Percentiles rank a stretch among this genome's conserved stretches.
Conservation (phyloP, 495 filamentous ascomycete species). For the Tricharina praecox region DNA sequence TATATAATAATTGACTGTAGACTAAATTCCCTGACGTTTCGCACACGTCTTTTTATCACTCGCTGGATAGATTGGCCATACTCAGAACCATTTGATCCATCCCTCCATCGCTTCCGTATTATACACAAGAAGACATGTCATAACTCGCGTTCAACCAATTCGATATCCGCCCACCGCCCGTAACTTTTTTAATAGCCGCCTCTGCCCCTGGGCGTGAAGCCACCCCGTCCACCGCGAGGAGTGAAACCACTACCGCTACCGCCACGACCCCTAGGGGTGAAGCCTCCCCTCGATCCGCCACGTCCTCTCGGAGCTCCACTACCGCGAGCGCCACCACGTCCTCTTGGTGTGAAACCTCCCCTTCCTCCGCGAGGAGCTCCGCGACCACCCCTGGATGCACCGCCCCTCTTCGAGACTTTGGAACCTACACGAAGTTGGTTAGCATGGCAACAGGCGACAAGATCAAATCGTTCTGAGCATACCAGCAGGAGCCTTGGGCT, state of each 20-base stretch:
- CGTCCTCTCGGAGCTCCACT: constrained; percentile 32
- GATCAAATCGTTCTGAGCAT: constrained; percentile 29
- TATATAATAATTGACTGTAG: too few relatives aligned
- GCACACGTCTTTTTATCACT: too few relatives aligned
- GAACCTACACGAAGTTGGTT: constrained; percentile 30
- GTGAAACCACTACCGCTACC: neutral
- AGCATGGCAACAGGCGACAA: too few relatives aligned
- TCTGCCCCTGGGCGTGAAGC: neutral
- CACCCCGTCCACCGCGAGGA: neutral
- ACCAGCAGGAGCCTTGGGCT: constrained; percentile 70
- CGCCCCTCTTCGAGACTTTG: constrained; percentile 32
- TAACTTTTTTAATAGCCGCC: neutral
- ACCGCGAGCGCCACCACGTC: constrained; percentile 28
- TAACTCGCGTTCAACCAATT: too few relatives aligned
- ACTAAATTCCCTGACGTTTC: too few relatives aligned
- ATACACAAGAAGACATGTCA: too few relatives aligned
- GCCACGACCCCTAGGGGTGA: constrained; percentile 14
- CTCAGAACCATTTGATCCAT: too few relatives aligned
- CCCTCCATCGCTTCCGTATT: too few relatives aligned
- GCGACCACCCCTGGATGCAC: constrained; percentile 37
- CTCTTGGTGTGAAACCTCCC: constrained; percentile 26
- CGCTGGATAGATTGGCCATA: too few relatives aligned
- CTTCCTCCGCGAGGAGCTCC: constrained; percentile 33
- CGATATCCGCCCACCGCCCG: too few relatives aligned
- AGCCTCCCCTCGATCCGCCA: constrained; percentile 30